These are phyloP conservation scores for Diospyros lotus DNA, from an alignment of 148 eudicot genomes.

Conservation along the genomic window DNA sequence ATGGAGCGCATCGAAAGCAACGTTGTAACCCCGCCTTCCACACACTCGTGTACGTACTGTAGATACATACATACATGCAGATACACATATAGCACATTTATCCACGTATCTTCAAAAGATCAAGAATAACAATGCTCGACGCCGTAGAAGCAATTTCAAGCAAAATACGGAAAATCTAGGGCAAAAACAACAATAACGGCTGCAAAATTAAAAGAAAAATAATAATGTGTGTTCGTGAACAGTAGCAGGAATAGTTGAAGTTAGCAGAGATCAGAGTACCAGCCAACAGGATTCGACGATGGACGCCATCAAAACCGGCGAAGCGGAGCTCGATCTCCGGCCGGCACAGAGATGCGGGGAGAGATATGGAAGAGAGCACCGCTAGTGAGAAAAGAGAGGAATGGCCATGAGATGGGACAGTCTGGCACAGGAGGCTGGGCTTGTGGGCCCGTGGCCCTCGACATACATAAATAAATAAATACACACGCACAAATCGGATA, in stretches of 20 bases:
- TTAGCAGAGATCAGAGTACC: constrained; percentile 25
- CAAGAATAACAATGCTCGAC: background rate
- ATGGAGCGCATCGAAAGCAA: background rate
- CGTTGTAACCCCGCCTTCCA: background rate
- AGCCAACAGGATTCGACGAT: constrained; percentile 62
- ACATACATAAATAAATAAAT: background rate
- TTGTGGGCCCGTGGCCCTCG: constrained; percentile 23
- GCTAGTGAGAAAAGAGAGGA: background rate
- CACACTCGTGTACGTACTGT: background rate
- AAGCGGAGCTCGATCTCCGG: constrained; percentile 19
- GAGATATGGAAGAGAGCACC: background rate
- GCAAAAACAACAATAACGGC: background rate
- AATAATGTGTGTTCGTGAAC: too few relatives aligned
- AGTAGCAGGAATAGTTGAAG: too few relatives aligned
- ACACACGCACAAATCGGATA: too few relatives aligned
- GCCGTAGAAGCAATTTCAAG: background rate
- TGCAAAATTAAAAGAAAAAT: too few relatives aligned
- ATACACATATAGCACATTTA: background rate
- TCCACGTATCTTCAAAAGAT: background rate
- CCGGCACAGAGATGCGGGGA: constrained; percentile 9
- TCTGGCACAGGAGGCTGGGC: constrained; percentile 23
- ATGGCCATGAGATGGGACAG: constrained; percentile 6
- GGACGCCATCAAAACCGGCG: constrained; percentile 42
- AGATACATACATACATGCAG: background rate
- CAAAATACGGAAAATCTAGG: constrained; percentile 4